Conservation (phyloP, 495 filamentous ascomycete species). For the Rostrohypoxylon terebratum region DNA sequence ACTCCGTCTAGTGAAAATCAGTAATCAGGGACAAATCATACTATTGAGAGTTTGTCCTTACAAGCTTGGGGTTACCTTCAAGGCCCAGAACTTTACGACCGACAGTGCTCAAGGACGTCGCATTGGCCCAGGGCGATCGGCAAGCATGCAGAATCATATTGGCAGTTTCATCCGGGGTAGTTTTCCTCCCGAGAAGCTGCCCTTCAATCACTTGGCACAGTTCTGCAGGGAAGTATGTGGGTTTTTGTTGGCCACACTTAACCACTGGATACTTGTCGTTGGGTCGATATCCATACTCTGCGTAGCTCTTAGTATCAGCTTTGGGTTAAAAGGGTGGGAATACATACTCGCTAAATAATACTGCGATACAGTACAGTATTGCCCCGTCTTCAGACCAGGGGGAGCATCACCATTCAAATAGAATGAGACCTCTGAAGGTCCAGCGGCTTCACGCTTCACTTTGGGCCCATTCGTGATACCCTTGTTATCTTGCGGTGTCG, state of each 20-base stretch:
- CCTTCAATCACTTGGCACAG: conserved; percentile 72
- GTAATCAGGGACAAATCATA: conserved; percentile 16
- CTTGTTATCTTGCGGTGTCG: conserved; percentile 24
- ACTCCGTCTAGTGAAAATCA: conserved; percentile 49
- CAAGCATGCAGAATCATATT: conserved; percentile 78
- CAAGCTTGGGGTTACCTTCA: conserved; percentile 53
- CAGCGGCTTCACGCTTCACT: conserved; percentile 53
- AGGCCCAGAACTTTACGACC: conserved; percentile 59
- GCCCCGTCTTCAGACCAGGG: conserved; percentile 39
- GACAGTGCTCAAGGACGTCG: conserved; percentile 68
- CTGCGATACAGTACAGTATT: conserved; percentile 48
- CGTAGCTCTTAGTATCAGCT: conserved; percentile 26
- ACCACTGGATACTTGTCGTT: conserved; percentile 69
- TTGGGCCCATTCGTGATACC: conserved; percentile 48
- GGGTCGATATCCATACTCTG: conserved; percentile 51
- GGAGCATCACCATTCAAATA: conserved; percentile 50
- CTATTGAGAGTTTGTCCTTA: conserved; percentile 19
- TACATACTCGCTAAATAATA: conserved; percentile 52
- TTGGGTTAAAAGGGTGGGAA: neutral
- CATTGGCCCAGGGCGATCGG: conserved; percentile 72
- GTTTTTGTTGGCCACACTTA: conserved; percentile 71
- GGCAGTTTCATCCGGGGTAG: conserved; percentile 66
- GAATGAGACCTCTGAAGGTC: conserved; percentile 62
- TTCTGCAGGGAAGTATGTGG: conserved; percentile 76
- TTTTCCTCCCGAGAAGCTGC: conserved; percentile 69